Evolutionary conservation across 73 alveolate genomes (phyloP), one percentile per base, ranked within the genome.

Genomic region (Effrenium voratum): DNA sequence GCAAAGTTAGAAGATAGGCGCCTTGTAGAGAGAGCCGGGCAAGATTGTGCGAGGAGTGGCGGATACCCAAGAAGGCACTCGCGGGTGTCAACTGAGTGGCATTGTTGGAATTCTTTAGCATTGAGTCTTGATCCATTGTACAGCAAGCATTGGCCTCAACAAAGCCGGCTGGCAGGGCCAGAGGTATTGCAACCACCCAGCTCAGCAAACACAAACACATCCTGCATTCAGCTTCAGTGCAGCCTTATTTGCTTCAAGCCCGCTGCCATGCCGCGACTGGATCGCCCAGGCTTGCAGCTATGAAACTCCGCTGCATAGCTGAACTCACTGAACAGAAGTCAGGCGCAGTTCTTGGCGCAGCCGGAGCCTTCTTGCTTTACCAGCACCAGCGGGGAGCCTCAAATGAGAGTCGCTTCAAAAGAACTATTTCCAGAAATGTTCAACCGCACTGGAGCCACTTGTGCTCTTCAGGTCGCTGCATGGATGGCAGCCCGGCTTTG

Each of bases 11-110:
- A 8, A 15, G 34, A 13, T 19, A 34, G 40, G 41, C 0, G 90
- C 41, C 22, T 19, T 5, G 49, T 49, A 26, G 4, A 13, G 34
- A 8, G 22, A n/a, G 43, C 5, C 41, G 8, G 38, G 30, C 30
- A 6, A 13, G 43, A 3, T 30, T 79, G 45, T 34, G 59, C 57
- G 88, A 90, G 97, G 98, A 92, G 47, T 92, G 98, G 98, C 90
- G 98, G 50, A 40, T 52, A 68, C 98, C 98, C 41, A 92, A 92
- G 98, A 70, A 83, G n/a, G 98, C 98, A 36, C 98, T 92, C 2
- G 98, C 98, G 15, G 98, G 98, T 59, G 98, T 92, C 92, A 92
- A 92, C 85, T 92, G 91, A 90, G 82, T 47, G 82, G 32, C 52
- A 0, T 36, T 32, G 45, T 66, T 12, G 77, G 77, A 40, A 36